These are phyloP conservation scores for Lachnum nothofagi DNA, from an alignment of 2,329 filamentous ascomycete genomes.

Conservation along the genomic window DNA sequence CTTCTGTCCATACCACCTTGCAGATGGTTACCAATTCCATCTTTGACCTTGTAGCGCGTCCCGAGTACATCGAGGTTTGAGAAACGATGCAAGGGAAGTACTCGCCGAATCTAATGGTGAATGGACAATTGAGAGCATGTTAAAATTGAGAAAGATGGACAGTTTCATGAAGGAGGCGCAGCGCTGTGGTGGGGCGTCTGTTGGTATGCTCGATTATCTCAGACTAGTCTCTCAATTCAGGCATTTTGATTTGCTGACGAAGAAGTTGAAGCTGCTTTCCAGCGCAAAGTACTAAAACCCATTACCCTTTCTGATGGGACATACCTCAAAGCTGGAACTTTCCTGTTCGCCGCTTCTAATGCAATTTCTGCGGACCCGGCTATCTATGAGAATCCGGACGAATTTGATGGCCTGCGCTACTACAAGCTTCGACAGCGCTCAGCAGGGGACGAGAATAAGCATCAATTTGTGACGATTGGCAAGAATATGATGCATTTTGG, in stretches of 20 bases:
- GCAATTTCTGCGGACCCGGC: neutral
- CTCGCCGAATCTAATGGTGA: neutral
- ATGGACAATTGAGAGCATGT: slow-evolving; percentile 9
- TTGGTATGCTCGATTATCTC: neutral
- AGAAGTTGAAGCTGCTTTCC: slow-evolving; percentile 8
- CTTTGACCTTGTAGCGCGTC: slow-evolving; percentile 45
- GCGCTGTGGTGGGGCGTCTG: neutral
- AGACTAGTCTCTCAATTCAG: neutral
- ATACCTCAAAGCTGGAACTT: neutral
- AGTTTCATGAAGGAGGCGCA: slow-evolving; percentile 38
- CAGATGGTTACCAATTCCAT: slow-evolving; percentile 44
- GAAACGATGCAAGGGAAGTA: slow-evolving; percentile 33
- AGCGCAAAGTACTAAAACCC: slow-evolving; percentile 38
- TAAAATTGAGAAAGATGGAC: slow-evolving; percentile 36
- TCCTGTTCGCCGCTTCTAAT: neutral
- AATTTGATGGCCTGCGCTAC: neutral
- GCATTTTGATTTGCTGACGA: neutral
- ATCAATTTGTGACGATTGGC: slow-evolving; percentile 17
- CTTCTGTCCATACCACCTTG: slow-evolving; percentile 48
- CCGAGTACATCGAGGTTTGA: slow-evolving; percentile 36
- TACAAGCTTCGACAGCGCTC: neutral
- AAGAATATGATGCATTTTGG: slow-evolving; percentile 18
- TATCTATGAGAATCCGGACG: neutral
- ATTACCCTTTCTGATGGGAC: slow-evolving; percentile 36
- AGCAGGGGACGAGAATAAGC: neutral